Conservation (phyloP, 345 rosid species). For the Eucalyptus marginata region DNA sequence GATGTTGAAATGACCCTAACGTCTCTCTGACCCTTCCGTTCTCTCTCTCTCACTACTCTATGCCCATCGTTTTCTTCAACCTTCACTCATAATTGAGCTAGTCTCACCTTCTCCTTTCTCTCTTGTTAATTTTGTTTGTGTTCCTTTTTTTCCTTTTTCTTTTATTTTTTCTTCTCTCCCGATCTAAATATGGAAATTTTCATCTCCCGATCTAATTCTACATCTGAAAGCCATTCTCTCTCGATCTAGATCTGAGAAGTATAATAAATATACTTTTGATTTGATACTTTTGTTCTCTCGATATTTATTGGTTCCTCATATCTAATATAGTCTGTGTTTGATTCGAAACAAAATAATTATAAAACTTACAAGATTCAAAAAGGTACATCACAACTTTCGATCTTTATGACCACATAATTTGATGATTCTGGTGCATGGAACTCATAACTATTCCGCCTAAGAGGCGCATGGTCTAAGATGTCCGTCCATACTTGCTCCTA, state of each 20-base stretch:
- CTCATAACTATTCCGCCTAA: background rate
- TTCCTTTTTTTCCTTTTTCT: too few relatives aligned
- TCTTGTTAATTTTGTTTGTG: background rate
- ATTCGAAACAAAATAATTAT: too few relatives aligned
- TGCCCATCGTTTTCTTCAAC: rapidly evolving
- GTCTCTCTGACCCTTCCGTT: too few relatives aligned
- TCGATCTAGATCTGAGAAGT: background rate
- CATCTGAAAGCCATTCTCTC: rapidly evolving
- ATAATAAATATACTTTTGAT: too few relatives aligned
- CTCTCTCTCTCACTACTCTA: too few relatives aligned
- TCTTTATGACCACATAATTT: background rate
- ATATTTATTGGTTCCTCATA: background rate
- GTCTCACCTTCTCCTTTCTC: background rate
- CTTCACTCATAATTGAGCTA: background rate
- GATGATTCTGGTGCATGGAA: background rate
- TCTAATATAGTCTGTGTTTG: too few relatives aligned
- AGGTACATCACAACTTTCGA: background rate
- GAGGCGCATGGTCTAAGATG: background rate
- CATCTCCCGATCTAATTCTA: too few relatives aligned
- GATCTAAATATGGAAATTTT: too few relatives aligned
- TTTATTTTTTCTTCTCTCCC: background rate
- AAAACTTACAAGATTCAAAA: too few relatives aligned
- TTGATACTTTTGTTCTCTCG: rapidly evolving
- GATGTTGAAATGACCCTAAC: background rate
- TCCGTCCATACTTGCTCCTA: background rate